Base-by-base conservation (phyloP, 495 filamentous ascomycete genomes). In the Trichoderma parareesei region DNA sequence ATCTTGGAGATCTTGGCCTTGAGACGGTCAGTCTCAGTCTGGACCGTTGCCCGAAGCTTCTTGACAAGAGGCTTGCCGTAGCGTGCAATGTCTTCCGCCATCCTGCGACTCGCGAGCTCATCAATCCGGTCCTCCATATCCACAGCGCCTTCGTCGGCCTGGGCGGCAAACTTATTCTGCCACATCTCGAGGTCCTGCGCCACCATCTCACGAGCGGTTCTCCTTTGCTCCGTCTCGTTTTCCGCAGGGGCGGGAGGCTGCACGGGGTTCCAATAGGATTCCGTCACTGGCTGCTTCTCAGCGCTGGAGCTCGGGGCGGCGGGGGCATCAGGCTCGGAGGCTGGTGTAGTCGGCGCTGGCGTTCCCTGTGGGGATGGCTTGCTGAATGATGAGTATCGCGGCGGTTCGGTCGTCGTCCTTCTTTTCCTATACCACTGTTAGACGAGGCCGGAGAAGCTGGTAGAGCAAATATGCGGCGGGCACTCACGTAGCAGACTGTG, bases 101-200 rank as follows among this genome's bases (percentile, higher is more conserved):
- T 81, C 84, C 74, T 89, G 71, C 49, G 82, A 79, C 73, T 85
- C 79, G 74, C 71, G 42, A 82, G 88, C 44, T 87, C 74, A 60
- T 91, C 77, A 48, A 93, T 84, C n/a, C 83, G 83, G 1, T 83
- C 79, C 35, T 92, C 86, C 65, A 99, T 92, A 67, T 96, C 88
- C 38, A 82, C 80, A 38, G 89, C 81, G 8, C 91, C 92, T 69
- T 92, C 89, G 60, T 93, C 87, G 27, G 89, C 89, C 8, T 91
- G 90, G 64, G 85, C 85, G 33, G 88, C 81, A 73, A 97, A 98
- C 68, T 94, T 91, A 48, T 84, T 82, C 73, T 96, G 87, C 92
- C 93, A 98, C 44, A 81, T 77, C 60, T 84, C 76, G 44, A 99
- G 81, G 73, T 98, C 95, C 16, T 86, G 83, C 8, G 86, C 82